Conservation (phyloP, 1,139 yeast species). For the Yamadazyma atmosphaerica region DNA sequence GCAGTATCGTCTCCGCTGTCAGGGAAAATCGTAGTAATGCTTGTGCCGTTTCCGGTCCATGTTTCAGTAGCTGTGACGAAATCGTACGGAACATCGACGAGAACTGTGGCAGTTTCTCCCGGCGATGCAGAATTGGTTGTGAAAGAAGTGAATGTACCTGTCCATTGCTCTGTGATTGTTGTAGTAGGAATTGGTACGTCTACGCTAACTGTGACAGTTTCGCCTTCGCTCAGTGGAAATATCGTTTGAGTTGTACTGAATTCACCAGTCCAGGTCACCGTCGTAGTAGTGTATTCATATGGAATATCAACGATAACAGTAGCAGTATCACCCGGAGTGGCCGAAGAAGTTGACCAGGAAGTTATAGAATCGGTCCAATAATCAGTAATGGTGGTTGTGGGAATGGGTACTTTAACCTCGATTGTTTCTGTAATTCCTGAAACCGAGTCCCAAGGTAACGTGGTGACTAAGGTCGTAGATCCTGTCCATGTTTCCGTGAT, state of each 20-base stretch:
- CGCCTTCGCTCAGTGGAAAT: too few relatives aligned
- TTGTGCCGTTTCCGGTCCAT: conserved; percentile 1
- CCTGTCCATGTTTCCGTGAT: conserved; percentile 28
- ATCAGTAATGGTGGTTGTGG: conserved; percentile 9
- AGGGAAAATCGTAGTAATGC: conserved; percentile 9
- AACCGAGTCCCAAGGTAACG: conserved; percentile 15
- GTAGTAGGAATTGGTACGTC: conserved; percentile 17
- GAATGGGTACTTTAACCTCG: conserved; percentile 19
- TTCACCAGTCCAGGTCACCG: conserved; percentile 3
- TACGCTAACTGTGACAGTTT: conserved; percentile 20
- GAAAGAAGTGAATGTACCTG: conserved; percentile 9
- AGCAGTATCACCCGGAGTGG: conserved; percentile 15
- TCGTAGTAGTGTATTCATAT: conserved; percentile 1
- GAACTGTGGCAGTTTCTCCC: conserved; percentile 14
- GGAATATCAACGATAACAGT: conserved; percentile 17
- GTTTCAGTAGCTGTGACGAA: conserved; percentile 3
- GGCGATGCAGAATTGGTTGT: conserved; percentile 7
- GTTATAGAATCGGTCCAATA: conserved; percentile 9
- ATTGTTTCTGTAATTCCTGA: conserved; percentile 17
- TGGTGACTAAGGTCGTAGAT: conserved; percentile 20
- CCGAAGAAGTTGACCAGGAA: conserved; percentile 6
- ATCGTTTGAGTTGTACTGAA: too few relatives aligned
- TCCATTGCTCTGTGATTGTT: conserved; percentile 9
- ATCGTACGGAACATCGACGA: conserved; percentile 15
- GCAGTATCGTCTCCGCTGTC: conserved; percentile 9